These are phyloP conservation scores for Rubus parviflorus DNA, from an alignment of 306 rosid species.

Conservation along the genomic window DNA sequence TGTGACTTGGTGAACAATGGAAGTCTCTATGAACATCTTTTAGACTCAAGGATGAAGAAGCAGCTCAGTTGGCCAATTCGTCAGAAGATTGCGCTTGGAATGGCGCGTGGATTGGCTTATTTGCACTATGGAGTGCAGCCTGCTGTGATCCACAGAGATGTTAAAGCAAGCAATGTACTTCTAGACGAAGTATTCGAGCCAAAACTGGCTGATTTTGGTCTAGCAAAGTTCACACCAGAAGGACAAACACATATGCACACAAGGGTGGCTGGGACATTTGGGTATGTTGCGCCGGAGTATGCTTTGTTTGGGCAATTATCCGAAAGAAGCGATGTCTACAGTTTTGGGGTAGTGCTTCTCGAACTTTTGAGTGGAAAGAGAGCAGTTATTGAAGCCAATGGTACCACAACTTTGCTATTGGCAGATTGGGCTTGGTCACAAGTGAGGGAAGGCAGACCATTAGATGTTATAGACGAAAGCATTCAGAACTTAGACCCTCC, in stretches of 20 bases:
- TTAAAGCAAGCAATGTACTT: constrained; percentile 33
- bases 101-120: constrained; percentile 31
- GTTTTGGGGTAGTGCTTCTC: constrained; percentile 35
- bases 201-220: constrained; percentile 32
- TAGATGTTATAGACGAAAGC: constrained; percentile 17
- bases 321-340: constrained; percentile 30
- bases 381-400: constrained; percentile 11
- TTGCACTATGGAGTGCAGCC: constrained; percentile 30
- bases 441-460: constrained; percentile 25
- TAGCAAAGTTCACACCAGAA: constrained; percentile 32
- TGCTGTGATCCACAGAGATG: constrained; percentile 31
- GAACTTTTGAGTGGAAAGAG: constrained; percentile 35
- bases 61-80: constrained; percentile 31
- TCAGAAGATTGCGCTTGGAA: constrained; percentile 30
- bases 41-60: constrained; percentile 3
- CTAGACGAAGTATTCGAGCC: constrained; percentile 33
- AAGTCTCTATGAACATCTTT: constrained; percentile 35
- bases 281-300: constrained; percentile 36
- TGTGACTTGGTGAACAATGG: constrained; percentile 30
- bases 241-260: constrained; percentile 37
- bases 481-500: constrained; percentile 21
- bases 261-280: constrained; percentile 37
- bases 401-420: constrained; percentile 14
- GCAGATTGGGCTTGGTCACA: constrained; percentile 36
- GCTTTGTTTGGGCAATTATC: constrained; percentile 33